These are phyloP conservation scores for Scedosporium dehoogii DNA, from an alignment of 2,329 filamentous ascomycete genomes.

Conservation along the genomic window DNA sequence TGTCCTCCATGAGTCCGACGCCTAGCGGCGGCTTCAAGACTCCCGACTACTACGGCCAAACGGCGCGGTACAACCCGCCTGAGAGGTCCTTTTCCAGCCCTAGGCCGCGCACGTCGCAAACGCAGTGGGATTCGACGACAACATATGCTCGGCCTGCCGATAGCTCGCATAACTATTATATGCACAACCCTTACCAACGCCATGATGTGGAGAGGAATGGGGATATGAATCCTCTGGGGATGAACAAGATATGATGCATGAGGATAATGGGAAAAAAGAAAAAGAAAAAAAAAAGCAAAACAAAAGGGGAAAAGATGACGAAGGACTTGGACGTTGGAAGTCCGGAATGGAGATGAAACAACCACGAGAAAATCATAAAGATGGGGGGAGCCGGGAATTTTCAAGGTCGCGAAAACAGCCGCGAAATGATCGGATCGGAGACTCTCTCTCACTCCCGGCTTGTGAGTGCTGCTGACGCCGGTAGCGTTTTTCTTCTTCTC, in stretches of 20 bases:
- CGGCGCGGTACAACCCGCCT: slow-evolving; percentile 45
- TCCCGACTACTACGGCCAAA: slow-evolving; percentile 45
- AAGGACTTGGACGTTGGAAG: neutral
- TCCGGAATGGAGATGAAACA: too few relatives aligned
- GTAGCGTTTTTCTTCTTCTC: too few relatives aligned
- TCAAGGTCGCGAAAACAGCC: too few relatives aligned
- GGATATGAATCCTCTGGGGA: slow-evolving; percentile 43
- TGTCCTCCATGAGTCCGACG: slow-evolving; percentile 8
- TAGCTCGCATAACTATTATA: slow-evolving; percentile 12
- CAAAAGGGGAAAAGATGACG: neutral
- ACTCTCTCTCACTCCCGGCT: too few relatives aligned
- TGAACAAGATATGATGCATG: slow-evolving; percentile 40
- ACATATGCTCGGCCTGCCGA: slow-evolving; percentile 5
- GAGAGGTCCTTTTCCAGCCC: slow-evolving; percentile 47
- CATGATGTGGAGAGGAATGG: slow-evolving; percentile 15
- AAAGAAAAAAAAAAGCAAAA: neutral
- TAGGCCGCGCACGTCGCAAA: slow-evolving; percentile 29
- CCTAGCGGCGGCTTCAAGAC: slow-evolving; percentile 30
- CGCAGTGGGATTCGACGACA: neutral
- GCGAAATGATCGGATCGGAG: too few relatives aligned
- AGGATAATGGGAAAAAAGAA: too few relatives aligned
- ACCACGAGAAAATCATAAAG: too few relatives aligned
- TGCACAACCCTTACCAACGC: slow-evolving; percentile 4
- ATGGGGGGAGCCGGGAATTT: too few relatives aligned
- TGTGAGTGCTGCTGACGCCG: too few relatives aligned